A percentile compares a stretch with the other conserved stretches of the same genome.
Conservation (phyloP, 306 rosid species). For the Geum urbanum region DNA sequence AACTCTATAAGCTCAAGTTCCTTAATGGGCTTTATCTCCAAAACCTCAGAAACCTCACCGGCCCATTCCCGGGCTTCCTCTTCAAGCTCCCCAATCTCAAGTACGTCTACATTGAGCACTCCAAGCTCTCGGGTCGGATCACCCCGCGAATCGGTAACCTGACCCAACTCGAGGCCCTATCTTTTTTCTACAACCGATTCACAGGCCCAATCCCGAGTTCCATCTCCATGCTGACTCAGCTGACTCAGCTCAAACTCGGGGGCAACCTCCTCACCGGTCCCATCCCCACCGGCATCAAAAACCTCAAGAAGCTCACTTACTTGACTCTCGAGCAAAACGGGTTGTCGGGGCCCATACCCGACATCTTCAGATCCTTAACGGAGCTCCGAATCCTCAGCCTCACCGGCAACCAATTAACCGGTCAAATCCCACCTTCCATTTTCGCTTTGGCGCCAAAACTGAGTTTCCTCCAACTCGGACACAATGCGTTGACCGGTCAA, state of each 20-base stretch:
- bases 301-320: conserved; percentile 35
- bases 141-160: conserved; percentile 46
- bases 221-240: conserved; percentile 37
- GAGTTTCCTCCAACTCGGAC: conserved; percentile 47
- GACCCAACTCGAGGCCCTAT: conserved; percentile 25
- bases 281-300: conserved; percentile 38
- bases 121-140: conserved; percentile 56
- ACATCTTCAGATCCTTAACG: conserved; percentile 40
- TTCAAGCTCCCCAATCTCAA: conserved; percentile 38
- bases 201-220: conserved; percentile 71
- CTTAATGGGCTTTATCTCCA: conserved; percentile 48
- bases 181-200: conserved; percentile 51
- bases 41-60: conserved; percentile 53
- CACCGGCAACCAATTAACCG: conserved; percentile 54
- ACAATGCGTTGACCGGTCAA: conserved; percentile 53
- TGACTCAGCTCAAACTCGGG: conserved; percentile 80
- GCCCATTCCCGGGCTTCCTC: conserved; percentile 50
- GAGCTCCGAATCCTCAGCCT: conserved; percentile 47
- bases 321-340: conserved; percentile 48
- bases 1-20: conserved; percentile 51
- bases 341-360: conserved; percentile 58
- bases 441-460: conserved; percentile 46
- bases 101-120: conserved; percentile 56
- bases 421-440: conserved; percentile 56
- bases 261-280: conserved; percentile 49